Conservation (phyloP, 2,329 filamentous ascomycete species). For the Pseudofabraea citricarpa region DNA sequence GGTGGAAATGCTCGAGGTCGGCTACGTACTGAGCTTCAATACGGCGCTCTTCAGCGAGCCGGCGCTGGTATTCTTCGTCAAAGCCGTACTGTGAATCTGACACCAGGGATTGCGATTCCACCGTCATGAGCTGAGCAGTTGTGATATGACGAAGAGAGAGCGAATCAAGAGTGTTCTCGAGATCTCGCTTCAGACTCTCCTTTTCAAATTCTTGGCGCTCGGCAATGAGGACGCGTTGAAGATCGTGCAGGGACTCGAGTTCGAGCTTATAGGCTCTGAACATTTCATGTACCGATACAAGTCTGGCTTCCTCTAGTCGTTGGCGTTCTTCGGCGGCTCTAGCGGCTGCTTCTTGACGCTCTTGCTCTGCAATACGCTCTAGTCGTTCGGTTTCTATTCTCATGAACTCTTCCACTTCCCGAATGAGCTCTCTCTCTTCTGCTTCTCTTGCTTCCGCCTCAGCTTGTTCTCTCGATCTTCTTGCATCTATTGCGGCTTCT, state of each 20-base stretch:
- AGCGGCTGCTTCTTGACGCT: neutral
- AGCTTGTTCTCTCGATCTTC: conserved; percentile 25
- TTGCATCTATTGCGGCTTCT: conserved; percentile 30
- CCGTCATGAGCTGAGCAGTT: conserved; percentile 28
- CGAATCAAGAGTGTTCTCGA: conserved; percentile 28
- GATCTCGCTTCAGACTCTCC: conserved; percentile 25
- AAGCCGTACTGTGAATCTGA: conserved; percentile 30
- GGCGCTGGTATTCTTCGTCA: conserved; percentile 35
- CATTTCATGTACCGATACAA: conserved; percentile 32
- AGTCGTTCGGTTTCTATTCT: neutral
- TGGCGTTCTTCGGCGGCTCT: neutral
- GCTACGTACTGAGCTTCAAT: conserved; percentile 40
- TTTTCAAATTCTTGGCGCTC: conserved; percentile 34
- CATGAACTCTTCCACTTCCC: neutral
- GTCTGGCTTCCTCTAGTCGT: conserved; percentile 20
- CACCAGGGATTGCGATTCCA: conserved; percentile 25
- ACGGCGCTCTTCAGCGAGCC: conserved; percentile 35
- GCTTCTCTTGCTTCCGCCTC: conserved; percentile 25
- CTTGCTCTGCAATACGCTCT: neutral
- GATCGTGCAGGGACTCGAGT: conserved; percentile 36
- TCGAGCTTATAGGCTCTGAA: conserved; percentile 33
- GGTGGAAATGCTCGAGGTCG: conserved; percentile 23
- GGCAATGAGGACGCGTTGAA: conserved; percentile 35
- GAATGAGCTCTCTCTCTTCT: conserved; percentile 28
- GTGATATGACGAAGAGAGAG: conserved; percentile 8